Evolutionary conservation across 2,329 filamentous ascomycete species (phyloP).

Genomic region (Aspergillus ochraceoroseus): DNA sequence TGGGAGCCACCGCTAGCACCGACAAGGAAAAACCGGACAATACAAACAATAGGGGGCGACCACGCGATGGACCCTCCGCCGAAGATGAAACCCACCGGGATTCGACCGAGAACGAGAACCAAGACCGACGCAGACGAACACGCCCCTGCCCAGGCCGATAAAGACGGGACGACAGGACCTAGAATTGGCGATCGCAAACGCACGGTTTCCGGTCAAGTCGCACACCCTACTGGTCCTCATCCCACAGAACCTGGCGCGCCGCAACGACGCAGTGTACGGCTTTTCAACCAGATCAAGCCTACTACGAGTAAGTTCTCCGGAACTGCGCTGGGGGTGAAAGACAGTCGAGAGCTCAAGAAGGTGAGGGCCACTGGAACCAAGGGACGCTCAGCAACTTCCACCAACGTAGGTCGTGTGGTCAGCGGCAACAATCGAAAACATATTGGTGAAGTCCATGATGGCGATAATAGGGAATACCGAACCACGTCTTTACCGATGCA

Average conservation of each 20-base stretch:
- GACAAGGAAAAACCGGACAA: constrained; percentile 50
- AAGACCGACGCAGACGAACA: constrained; percentile 41
- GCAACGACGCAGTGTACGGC: constrained; percentile 65
- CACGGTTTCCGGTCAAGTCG: constrained; percentile 78
- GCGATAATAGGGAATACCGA: constrained; percentile 60
- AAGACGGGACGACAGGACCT: constrained; percentile 30
- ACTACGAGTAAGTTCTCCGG: constrained; percentile 59
- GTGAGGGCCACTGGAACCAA: constrained; percentile 69
- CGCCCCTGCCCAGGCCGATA: constrained; percentile 29
- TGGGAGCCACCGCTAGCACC: constrained; percentile 46
- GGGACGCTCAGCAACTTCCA: constrained; percentile 60
- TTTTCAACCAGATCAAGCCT: constrained; percentile 67
- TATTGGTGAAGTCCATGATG: constrained; percentile 52
- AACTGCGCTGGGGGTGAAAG: constrained; percentile 54
- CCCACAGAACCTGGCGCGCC: constrained; percentile 59
- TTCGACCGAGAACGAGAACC: constrained; percentile 41
- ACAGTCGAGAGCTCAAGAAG: constrained; percentile 74
- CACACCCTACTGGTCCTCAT: constrained; percentile 50
- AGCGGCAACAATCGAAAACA: constrained; percentile 89
- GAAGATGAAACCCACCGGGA: constrained; percentile 56
- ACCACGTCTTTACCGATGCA: constrained; percentile 30
- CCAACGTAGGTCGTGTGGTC: constrained; percentile 77
- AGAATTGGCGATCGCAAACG: constrained; percentile 67
- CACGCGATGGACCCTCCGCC: constrained; percentile 54
- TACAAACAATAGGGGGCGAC: constrained; percentile 50